Conservation (phyloP, 441 rosid genomes). For the Kokia cookei region DNA sequence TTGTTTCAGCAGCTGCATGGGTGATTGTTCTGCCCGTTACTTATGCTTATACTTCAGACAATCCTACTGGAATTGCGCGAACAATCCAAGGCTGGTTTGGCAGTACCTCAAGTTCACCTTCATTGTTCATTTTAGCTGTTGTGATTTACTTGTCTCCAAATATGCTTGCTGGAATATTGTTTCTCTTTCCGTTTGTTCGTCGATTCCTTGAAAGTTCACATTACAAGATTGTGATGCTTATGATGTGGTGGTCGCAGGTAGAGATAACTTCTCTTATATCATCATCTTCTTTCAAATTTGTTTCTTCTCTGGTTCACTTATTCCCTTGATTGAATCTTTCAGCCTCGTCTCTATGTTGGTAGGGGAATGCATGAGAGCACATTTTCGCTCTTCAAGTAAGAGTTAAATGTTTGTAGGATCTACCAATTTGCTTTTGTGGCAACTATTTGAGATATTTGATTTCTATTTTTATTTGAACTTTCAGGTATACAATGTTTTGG, state of each 20-base stretch:
- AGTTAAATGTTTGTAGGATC: slow-evolving; percentile 3
- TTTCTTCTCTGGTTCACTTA: slow-evolving; percentile 1
- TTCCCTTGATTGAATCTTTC: slow-evolving; percentile 20
- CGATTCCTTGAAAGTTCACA: slow-evolving; percentile 96
- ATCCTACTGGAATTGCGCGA: slow-evolving; percentile 89
- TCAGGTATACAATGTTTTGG: slow-evolving; percentile 97
- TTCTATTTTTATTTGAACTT: slow-evolving; percentile 15
- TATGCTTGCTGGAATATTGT: slow-evolving; percentile 78
- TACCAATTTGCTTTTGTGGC: background rate
- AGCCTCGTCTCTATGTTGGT: slow-evolving; percentile 99
- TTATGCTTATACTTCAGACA: slow-evolving; percentile 83
- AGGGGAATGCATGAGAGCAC: slow-evolving; percentile 99
- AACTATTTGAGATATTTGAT: background rate
- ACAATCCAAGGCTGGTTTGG: slow-evolving; percentile 97
- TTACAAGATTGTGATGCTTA: slow-evolving; percentile 82
- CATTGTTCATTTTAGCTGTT: slow-evolving; percentile 81
- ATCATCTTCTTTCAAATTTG: background rate
- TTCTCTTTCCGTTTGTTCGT: slow-evolving; percentile 85
- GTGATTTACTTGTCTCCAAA: slow-evolving; percentile 88
- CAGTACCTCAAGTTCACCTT: slow-evolving; percentile 57
- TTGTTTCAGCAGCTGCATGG: slow-evolving; percentile 94
- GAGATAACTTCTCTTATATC: slow-evolving; percentile 7
- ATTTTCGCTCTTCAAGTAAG: slow-evolving; percentile 88
- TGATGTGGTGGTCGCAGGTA: slow-evolving; percentile 99
- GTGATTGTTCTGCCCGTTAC: slow-evolving; percentile 88